Conservation (phyloP, 2,329 filamentous ascomycete species). For the Thelonectria olida region DNA sequence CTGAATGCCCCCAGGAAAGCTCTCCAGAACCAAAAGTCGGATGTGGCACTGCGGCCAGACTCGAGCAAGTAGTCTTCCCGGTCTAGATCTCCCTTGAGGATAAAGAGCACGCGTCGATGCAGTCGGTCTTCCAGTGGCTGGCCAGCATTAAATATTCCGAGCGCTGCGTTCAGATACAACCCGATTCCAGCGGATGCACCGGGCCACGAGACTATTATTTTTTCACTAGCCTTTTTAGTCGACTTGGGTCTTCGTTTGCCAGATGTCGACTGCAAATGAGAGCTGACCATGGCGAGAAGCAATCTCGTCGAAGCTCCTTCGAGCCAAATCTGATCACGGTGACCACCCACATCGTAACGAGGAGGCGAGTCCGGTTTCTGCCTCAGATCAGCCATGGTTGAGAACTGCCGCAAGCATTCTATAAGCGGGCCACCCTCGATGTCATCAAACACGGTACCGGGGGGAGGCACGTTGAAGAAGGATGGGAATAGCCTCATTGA, state of each 20-base stretch:
- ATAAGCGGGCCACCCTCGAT: conserved; percentile 18
- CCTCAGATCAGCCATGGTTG: conserved; percentile 1
- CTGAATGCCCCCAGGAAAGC: conserved; percentile 31
- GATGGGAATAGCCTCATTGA: conserved; percentile 27
- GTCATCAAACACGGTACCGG: conserved; percentile 8
- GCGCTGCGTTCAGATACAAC: conserved; percentile 25
- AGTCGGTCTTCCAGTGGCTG: conserved; percentile 26
- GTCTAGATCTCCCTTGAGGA: conserved; percentile 25
- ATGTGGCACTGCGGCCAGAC: neutral
- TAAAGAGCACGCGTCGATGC: conserved; percentile 19
- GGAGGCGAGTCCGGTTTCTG: neutral
- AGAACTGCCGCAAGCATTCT: conserved; percentile 19
- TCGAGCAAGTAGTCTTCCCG: neutral
- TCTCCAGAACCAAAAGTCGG: conserved; percentile 33
- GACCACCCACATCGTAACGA: neutral
- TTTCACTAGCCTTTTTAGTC: fast-evolving
- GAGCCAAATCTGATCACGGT: conserved; percentile 23
- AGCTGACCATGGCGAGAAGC: conserved; percentile 22
- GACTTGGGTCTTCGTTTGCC: neutral
- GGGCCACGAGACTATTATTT: conserved; percentile 25
- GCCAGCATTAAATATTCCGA: conserved; percentile 29
- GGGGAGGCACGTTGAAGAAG: conserved; percentile 24
- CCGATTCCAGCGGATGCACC: conserved; percentile 17
- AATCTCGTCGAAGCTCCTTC: conserved; percentile 30
- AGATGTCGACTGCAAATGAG: conserved; percentile 25